A percentile compares a stretch with the other conserved stretches of the same genome.
phyloP scores from a whole-genome alignment of 768 basidiomycete genomes.

The Ramaria rubella region DNA sequence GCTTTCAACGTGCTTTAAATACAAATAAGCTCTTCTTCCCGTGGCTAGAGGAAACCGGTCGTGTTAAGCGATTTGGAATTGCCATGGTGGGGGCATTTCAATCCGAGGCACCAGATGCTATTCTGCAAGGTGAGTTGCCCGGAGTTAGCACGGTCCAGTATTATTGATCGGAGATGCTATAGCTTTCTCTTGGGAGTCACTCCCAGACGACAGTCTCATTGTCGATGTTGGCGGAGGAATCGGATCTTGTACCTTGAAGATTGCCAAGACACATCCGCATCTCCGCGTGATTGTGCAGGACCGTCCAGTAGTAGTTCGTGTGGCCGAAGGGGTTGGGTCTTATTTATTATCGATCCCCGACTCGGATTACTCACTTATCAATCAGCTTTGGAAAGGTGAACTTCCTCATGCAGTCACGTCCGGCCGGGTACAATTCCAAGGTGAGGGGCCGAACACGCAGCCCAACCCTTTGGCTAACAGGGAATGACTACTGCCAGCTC shows the following conservation, averaged over 20 bases:
- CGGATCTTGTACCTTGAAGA: conserved; percentile 18
- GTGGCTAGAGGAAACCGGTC: conserved; percentile 6
- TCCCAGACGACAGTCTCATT: conserved; percentile 19
- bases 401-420: conserved; percentile 18
- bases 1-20: not conserved
- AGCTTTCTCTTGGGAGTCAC: conserved; percentile 24
- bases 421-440: conserved; percentile 19
- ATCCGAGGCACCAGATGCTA: conserved; percentile 14
- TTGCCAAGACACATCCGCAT: conserved; percentile 18
- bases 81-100: conserved; percentile 18
- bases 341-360: not conserved
- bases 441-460: conserved; percentile 11
- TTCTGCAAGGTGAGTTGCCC: conserved; percentile 15
- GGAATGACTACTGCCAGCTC: conserved; percentile 8
- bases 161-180: not conserved
- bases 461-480: not conserved
- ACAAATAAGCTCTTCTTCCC: not conserved
- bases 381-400: conserved; percentile 18
- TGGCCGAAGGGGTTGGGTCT: conserved; percentile 15
- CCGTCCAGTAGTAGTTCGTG: conserved; percentile 19
- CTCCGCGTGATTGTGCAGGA: conserved; percentile 28
- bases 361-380: not conserved
- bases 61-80: conserved; percentile 16
- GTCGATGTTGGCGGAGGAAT: conserved; percentile 32
- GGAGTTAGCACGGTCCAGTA: not conserved